Evolutionary conservation across 805 yeast species (phyloP).

Genomic region (Millerozyma miso): DNA sequence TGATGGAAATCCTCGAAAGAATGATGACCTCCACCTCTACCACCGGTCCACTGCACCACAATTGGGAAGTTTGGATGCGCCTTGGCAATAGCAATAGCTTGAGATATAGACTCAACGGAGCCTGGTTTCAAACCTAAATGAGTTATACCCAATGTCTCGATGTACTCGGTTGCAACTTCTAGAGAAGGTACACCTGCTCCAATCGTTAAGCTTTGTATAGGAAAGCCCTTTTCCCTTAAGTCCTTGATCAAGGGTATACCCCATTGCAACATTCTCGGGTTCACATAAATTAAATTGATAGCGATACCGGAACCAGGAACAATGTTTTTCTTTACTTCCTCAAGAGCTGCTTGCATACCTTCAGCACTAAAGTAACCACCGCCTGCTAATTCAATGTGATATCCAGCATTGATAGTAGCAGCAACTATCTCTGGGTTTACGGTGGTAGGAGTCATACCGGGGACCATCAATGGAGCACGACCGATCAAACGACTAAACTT

Average conservation of each 20-base stretch:
- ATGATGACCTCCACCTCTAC: conserved; percentile 99
- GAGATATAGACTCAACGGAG: conserved; percentile 86
- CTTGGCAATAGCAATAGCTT: conserved; percentile 84
- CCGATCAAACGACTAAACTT: conserved; percentile 89
- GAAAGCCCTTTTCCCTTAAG: conserved; percentile 87
- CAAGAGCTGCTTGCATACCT: conserved; percentile 70
- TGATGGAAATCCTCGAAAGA: conserved; percentile 99
- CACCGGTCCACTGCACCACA: conserved; percentile 99
- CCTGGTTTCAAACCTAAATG: conserved; percentile 98
- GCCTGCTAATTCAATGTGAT: conserved; percentile 96
- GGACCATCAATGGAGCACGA: conserved; percentile 93
- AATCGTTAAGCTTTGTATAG: conserved; percentile 90
- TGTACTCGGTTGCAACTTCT: conserved; percentile 96
- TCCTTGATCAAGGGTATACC: conserved; percentile 92
- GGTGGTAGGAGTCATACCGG: conserved; percentile 99
- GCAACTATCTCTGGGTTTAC: conserved; percentile 92
- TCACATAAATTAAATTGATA: conserved; percentile 89
- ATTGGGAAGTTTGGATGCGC: conserved; percentile 96
- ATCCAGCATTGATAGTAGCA: conserved; percentile 93
- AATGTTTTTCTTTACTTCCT: conserved; percentile 60
- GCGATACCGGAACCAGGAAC: conserved; percentile 89
- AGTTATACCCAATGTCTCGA: conserved; percentile 84
- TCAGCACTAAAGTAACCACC: conserved; percentile 90
- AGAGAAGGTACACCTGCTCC: conserved; percentile 99
- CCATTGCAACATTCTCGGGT: conserved; percentile 98